Percentiles rank a stretch among this genome's conserved stretches.
These are phyloP conservation scores for Leccinum subtestaceum DNA, from an alignment of 768 basidiomycete genomes.

Conservation along the genomic window DNA sequence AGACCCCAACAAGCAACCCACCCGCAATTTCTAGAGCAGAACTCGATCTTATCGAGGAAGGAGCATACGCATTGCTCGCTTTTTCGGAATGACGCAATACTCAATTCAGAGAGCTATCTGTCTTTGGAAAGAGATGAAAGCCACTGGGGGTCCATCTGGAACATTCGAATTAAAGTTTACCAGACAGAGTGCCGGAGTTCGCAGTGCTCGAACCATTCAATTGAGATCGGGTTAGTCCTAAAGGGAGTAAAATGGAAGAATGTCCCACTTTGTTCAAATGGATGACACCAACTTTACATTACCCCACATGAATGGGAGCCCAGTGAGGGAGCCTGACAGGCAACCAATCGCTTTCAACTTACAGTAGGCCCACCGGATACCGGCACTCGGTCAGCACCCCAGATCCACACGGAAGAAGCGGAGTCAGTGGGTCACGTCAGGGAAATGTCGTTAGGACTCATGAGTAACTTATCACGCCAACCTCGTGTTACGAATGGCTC, in stretches of 20 bases:
- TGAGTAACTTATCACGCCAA: neutral
- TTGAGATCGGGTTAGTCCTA: constrained; percentile 1
- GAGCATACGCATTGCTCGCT: neutral
- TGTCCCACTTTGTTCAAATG: neutral
- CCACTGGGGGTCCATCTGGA: neutral
- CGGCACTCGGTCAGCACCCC: neutral
- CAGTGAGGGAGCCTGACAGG: neutral
- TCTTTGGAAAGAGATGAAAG: neutral
- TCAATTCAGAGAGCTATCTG: neutral
- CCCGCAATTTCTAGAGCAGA: neutral
- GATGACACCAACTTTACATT: neutral
- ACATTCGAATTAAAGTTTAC: neutral
- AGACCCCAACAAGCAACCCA: constrained; percentile 7
- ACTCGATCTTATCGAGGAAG: constrained; percentile 1
- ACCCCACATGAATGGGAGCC: neutral
- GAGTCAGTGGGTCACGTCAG: neutral
- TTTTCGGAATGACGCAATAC: constrained; percentile 1
- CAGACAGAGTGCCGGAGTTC: neutral
- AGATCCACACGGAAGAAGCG: neutral
- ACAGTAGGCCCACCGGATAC: neutral
- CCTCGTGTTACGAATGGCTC: neutral
- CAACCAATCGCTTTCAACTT: neutral
- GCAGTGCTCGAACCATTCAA: neutral
- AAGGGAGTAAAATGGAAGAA: constrained; percentile 9
- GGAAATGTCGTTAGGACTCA: neutral